Conservation (phyloP, 495 filamentous ascomycete species). For the Penicillium macrosclerotiorum region DNA sequence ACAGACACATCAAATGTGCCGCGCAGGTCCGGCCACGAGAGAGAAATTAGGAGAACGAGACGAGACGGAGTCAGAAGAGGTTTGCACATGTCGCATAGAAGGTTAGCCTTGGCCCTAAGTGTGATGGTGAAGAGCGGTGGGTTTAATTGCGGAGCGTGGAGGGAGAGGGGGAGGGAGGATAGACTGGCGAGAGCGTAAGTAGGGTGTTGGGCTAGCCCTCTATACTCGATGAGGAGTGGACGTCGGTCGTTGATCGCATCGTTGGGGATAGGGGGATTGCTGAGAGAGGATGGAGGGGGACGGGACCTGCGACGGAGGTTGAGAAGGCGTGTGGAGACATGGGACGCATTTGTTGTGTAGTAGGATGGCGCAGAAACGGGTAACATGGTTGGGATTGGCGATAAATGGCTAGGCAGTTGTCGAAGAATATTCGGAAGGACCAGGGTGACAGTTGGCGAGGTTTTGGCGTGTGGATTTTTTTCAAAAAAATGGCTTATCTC, state of each 20-base stretch:
- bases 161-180: constrained; percentile 15
- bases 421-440: too few relatives aligned
- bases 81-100: too few relatives aligned
- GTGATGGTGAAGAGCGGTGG: not conserved
- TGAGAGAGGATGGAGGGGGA: constrained; percentile 19
- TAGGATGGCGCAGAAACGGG: too few relatives aligned
- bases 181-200: constrained; percentile 5
- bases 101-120: not conserved
- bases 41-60: not conserved
- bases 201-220: constrained; percentile 12
- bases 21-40: constrained; percentile 9
- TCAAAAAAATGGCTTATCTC: constrained; percentile 61
- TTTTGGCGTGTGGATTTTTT: constrained; percentile 12
- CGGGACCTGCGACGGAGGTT: constrained; percentile 1
- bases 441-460: constrained; percentile 1
- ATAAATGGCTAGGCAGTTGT: too few relatives aligned
- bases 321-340: constrained; percentile 14
- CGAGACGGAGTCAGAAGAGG: constrained; percentile 1
- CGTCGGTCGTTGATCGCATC: constrained; percentile 35
- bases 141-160: constrained; percentile 5
- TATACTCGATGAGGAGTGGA: constrained; percentile 21
- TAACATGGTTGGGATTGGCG: constrained; percentile 20
- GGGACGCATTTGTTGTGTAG: too few relatives aligned
- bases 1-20: constrained; percentile 1
- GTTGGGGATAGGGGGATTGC: constrained; percentile 21